A percentile compares a stretch with the other conserved stretches of the same genome.
Conservation (phyloP, 495 filamentous ascomycete species). For the Elasticomyces elasticus region DNA sequence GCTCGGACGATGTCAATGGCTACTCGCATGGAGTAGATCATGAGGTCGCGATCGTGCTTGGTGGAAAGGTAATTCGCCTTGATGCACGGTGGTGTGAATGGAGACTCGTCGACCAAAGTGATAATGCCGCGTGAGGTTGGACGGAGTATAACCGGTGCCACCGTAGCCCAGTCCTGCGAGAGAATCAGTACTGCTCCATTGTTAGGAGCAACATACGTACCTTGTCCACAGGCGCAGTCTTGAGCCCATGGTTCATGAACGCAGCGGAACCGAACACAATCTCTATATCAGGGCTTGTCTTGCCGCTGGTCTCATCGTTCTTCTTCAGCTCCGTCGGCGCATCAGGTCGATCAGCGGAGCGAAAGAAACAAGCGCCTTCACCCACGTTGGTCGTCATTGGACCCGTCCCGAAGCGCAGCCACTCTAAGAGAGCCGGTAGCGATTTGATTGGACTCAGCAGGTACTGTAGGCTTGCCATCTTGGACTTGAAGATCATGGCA, state of each 20-base stretch:
- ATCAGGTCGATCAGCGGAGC: conserved; percentile 10
- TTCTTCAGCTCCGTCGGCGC: conserved; percentile 22
- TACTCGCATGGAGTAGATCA: conserved; percentile 23
- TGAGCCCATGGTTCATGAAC: neutral
- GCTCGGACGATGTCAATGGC: neutral
- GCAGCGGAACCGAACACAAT: neutral
- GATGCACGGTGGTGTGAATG: conserved; percentile 24
- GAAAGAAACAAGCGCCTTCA: neutral
- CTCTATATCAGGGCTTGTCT: neutral
- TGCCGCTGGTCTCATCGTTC: neutral
- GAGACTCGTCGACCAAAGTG: conserved; percentile 14
- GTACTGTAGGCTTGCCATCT: conserved; percentile 25
- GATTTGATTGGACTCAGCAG: conserved; percentile 31
- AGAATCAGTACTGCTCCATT: neutral
- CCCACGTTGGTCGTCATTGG: conserved; percentile 30
- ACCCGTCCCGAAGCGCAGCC: conserved; percentile 28
- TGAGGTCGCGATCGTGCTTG: conserved; percentile 18
- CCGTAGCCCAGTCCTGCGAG: neutral
- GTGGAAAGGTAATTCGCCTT: conserved; percentile 23
- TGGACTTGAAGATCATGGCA: conserved; percentile 7
- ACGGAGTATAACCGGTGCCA: neutral
- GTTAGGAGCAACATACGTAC: neutral
- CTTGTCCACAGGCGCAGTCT: neutral
- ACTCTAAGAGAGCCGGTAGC: conserved; percentile 19
- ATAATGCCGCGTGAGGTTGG: conserved; percentile 6